These are phyloP conservation scores for Lentinula raphanica DNA, from an alignment of 768 basidiomycete genomes.

Conservation along the genomic window DNA sequence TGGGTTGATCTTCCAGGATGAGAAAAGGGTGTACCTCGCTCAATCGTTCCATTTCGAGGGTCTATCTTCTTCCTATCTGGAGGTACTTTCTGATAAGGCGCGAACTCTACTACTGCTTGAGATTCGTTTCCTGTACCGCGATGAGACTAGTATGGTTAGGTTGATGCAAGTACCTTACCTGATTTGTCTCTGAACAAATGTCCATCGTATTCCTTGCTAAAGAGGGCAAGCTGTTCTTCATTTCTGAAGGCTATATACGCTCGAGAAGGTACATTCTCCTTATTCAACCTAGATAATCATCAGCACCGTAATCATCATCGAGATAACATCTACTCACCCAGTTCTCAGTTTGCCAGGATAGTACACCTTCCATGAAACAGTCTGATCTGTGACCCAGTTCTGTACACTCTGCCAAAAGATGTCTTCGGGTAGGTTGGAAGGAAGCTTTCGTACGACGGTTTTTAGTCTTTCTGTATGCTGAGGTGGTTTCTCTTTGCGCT, in stretches of 20 bases:
- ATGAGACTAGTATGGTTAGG: not conserved
- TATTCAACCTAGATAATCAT: conserved; percentile 51
- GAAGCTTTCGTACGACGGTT: conserved; percentile 80
- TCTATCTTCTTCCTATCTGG: conserved; percentile 73
- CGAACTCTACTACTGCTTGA: conserved; percentile 87
- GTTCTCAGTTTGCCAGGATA: conserved; percentile 66
- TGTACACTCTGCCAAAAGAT: conserved; percentile 92
- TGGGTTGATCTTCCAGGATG: not conserved
- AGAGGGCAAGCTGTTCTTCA: conserved; percentile 63
- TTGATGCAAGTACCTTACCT: conserved; percentile 47
- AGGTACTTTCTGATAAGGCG: conserved; percentile 86
- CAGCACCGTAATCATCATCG: not conserved
- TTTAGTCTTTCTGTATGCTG: conserved; percentile 60
- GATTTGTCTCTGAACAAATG: conserved; percentile 89
- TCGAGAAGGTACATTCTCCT: conserved; percentile 80
- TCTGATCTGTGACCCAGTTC: conserved; percentile 76
- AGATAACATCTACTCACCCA: conserved; percentile 39
- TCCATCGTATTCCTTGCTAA: conserved; percentile 85
- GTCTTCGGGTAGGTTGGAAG: conserved; percentile 87
- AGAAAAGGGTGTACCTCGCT: conserved; percentile 54
- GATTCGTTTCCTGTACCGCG: conserved; percentile 75
- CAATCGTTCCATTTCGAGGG: conserved; percentile 79
- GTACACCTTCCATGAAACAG: conserved; percentile 60
- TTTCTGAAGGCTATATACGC: conserved; percentile 90
- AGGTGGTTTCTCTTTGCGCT: conserved; percentile 26